Evolutionary conservation across 192 early-diverging fungal genomes (phyloP), one percentile per base, ranked within the genome.

Genomic region (Linnemannia schmuckeri): DNA sequence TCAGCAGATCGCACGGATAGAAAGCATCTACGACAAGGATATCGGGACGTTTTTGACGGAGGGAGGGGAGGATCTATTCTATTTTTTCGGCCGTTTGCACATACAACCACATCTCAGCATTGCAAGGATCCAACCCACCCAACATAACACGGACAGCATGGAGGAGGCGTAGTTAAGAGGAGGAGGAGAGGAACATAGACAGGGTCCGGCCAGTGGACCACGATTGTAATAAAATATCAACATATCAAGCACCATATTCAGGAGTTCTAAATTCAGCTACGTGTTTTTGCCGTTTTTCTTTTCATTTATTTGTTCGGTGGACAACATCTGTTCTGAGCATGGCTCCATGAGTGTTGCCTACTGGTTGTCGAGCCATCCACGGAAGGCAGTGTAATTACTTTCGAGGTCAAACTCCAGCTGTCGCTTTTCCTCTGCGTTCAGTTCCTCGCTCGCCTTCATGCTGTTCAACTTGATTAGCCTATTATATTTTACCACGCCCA

Each of bases 331-430:
- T 17, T 30, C 30, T 33, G 3, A 33, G 2, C 24, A 46, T 74
- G 71, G 40, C 12, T 74, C n/a, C 72, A 61, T 30, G 61, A 12
- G n/a, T 13, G 12, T 24, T 24, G n/a, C 37, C 73, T 78, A 81
- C 78, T 77, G 79, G 74, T 66, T 81, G 30, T 87, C 79, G 4
- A 87, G 85, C 85, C 85, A 89, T 74, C 88, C 89, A 75, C 92
- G 93, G 82, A 97, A 97, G 9, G 93, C 93, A 47, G 90, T 88
- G 74, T 95, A 92, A 7, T 93, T 91, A 41, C 92, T 92, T 63
- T 97, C 97, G 18, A 99, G 89, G 75, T 99, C 98, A 90, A 99
- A 99, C 44, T 96, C 82, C 74, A 99, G 87, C 89, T 99, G 98
- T 35, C 98, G 91, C 8, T 93, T 93, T 88, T 99, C 97, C 38